Evolutionary conservation across 75 land plant species (phyloP).

Genomic region (Cupressus sempervirens): DNA sequence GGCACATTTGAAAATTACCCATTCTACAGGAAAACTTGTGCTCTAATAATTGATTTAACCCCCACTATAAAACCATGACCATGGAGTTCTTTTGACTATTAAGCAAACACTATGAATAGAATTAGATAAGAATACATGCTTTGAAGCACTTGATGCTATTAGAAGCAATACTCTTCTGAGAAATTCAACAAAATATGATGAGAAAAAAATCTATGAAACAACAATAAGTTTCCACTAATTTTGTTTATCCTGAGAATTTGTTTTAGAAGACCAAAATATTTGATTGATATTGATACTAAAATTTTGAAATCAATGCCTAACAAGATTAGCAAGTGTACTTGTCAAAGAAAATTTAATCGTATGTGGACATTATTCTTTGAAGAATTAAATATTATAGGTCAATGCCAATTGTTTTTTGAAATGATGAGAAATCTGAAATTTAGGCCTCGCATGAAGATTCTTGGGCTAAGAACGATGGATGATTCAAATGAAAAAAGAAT

Average conservation of each 20-base stretch:
- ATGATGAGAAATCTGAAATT: no score
- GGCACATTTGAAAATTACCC: neutral
- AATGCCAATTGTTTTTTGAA: no score
- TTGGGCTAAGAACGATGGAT: no score
- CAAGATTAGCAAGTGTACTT: no score
- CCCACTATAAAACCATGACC: neutral
- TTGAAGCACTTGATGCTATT: neutral
- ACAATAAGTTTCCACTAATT: neutral
- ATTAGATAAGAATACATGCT: neutral
- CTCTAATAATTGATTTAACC: neutral
- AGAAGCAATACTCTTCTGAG: neutral
- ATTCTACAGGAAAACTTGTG: neutral
- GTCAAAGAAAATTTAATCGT: no score
- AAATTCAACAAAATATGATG: neutral
- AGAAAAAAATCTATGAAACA: neutral
- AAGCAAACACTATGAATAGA: neutral
- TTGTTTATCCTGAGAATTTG: neutral
- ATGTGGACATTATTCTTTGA: no score
- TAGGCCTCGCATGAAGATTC: no score
- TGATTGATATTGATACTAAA: no score
- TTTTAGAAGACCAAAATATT: no score
- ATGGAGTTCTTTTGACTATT: neutral
- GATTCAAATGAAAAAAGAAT: no score
- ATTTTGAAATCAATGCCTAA: no score
- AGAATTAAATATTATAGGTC: no score